phyloP scores from a whole-genome alignment of 495 filamentous ascomycete genomes.

The Penicillium coprophilum region DNA sequence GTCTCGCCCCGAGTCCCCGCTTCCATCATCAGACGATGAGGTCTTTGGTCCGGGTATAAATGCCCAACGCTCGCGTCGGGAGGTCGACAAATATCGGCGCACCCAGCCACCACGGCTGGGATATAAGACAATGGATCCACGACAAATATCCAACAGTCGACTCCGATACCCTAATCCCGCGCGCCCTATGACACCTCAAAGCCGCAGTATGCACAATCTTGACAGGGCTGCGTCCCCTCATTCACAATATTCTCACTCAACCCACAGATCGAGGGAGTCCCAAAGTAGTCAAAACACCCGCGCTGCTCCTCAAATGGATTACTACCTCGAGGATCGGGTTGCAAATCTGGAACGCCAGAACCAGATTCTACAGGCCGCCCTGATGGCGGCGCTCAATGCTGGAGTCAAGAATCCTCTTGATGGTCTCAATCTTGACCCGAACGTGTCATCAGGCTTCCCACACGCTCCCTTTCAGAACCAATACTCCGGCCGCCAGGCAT shows the following conservation, averaged over 20 bases:
- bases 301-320: slow-evolving; percentile 8
- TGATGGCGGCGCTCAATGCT: slow-evolving; percentile 42
- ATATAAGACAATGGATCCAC: slow-evolving; percentile 16
- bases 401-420: slow-evolving; percentile 32
- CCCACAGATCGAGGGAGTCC: slow-evolving; percentile 25
- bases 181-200: slow-evolving; percentile 31
- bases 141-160: slow-evolving; percentile 6
- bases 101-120: slow-evolving; percentile 15
- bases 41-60: slow-evolving; percentile 22
- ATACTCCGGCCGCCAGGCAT: slow-evolving; percentile 18
- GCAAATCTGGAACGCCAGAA: slow-evolving; percentile 47
- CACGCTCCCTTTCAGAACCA: slow-evolving; percentile 5
- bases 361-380: slow-evolving; percentile 46
- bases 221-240: slow-evolving; percentile 29
- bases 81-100: slow-evolving; percentile 10
- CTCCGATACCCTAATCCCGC: slow-evolving; percentile 11
- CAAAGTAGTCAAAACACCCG: slow-evolving; percentile 20
- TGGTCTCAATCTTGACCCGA: slow-evolving; percentile 24
- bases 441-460: slow-evolving; percentile 18
- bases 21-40: slow-evolving; percentile 48
- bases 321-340: slow-evolving; percentile 41
- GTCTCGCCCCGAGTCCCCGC: slow-evolving; percentile 36
- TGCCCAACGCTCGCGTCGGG: slow-evolving; percentile 11
- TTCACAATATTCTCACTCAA: slow-evolving; percentile 27
- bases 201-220: slow-evolving; percentile 18